Evolutionary conservation across 257 asterid genomes (phyloP).

Genomic region (Galeopsis tetrahit): DNA sequence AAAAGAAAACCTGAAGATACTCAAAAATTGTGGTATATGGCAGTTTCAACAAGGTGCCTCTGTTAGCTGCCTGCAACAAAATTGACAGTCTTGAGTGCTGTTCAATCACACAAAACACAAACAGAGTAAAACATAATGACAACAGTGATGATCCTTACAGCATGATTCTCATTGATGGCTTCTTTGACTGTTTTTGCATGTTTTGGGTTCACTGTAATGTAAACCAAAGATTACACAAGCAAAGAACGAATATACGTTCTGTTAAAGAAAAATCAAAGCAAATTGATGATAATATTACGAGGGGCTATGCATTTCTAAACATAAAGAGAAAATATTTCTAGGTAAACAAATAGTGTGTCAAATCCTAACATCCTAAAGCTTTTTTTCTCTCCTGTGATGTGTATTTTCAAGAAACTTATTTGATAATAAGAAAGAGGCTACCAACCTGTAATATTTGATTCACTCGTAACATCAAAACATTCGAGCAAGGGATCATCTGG

Average conservation of each 20-base stretch:
- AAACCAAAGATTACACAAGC: constrained; percentile 33
- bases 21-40: constrained; percentile 92
- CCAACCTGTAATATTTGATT: constrained; percentile 68
- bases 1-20: constrained; percentile 77
- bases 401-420: neutral
- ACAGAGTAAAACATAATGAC: constrained; percentile 3
- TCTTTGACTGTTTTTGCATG: constrained; percentile 60
- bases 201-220: constrained; percentile 51
- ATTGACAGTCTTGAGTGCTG: constrained; percentile 23
- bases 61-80: constrained; percentile 62
- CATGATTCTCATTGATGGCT: constrained; percentile 55
- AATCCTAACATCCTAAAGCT: constrained; percentile 22
- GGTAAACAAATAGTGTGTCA: neutral
- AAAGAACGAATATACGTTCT: constrained; percentile 21
- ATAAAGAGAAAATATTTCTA: neutral
- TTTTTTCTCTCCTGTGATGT: neutral
- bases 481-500: constrained; percentile 93
- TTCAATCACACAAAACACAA: constrained; percentile 24
- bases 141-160: constrained; percentile 45
- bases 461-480: constrained; percentile 63
- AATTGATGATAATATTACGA: neutral
- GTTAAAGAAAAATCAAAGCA: constrained; percentile 15
- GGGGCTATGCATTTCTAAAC: neutral
- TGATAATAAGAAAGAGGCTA: constrained; percentile 21
- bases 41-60: constrained; percentile 77